A percentile compares a stretch with the other conserved stretches of the same genome.
Evolutionary conservation across 495 filamentous ascomycete species (phyloP).

Genomic region (Neurospora tetraspora): DNA sequence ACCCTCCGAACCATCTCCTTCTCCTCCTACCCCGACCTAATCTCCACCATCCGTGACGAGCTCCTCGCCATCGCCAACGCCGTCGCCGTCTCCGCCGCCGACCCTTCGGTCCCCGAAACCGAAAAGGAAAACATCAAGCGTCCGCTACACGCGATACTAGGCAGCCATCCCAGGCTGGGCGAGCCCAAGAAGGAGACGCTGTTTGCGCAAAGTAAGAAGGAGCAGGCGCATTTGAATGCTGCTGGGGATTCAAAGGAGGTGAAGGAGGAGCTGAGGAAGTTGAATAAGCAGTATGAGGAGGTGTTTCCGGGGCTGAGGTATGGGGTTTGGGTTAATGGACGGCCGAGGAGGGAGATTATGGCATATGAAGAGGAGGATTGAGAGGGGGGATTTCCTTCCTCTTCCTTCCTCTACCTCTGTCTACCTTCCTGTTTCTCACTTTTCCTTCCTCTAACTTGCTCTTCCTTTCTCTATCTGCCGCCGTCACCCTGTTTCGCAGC

Average conservation of each 20-base stretch:
- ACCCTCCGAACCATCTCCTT: constrained; percentile 54
- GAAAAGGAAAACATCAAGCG: not conserved
- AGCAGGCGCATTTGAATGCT: constrained; percentile 65
- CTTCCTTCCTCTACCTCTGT: too few relatives aligned
- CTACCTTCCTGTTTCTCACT: too few relatives aligned
- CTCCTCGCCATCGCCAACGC: constrained; percentile 36
- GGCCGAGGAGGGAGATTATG: constrained; percentile 64
- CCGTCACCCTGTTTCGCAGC: too few relatives aligned
- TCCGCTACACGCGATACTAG: constrained; percentile 54
- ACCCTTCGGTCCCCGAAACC: constrained; percentile 1
- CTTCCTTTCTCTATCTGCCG: too few relatives aligned
- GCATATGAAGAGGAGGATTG: constrained; percentile 75
- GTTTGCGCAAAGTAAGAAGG: constrained; percentile 62
- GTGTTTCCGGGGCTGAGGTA: constrained; percentile 78
- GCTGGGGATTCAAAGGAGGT: constrained; percentile 27
- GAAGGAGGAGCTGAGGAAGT: constrained; percentile 43
- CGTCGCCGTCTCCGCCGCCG: too few relatives aligned
- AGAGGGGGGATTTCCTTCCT: constrained; percentile 54
- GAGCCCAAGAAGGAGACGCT: constrained; percentile 48
- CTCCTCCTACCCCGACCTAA: constrained; percentile 23
- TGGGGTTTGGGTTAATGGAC: constrained; percentile 88
- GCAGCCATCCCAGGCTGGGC: constrained; percentile 79
- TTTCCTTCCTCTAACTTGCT: too few relatives aligned
- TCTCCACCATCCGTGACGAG: constrained; percentile 38
- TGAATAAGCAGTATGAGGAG: constrained; percentile 78